Percentiles rank a stretch among this genome's conserved stretches.
Evolutionary conservation across 768 basidiomycete species (phyloP).

Genomic region (Tulasnella sp.): DNA sequence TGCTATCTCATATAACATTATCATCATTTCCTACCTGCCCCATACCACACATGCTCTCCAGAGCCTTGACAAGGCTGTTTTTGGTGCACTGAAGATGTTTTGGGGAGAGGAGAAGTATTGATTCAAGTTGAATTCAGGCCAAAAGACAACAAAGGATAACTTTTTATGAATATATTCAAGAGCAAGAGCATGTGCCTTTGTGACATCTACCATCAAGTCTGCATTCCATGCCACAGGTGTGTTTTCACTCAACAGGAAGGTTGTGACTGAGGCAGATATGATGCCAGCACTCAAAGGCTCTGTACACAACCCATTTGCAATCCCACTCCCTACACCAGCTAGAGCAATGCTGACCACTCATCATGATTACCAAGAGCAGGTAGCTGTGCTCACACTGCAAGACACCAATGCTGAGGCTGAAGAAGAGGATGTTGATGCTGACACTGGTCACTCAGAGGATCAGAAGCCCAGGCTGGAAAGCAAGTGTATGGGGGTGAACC

Average conservation of each 20-base stretch:
- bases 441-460: neutral
- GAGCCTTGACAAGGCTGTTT: conserved; percentile 14
- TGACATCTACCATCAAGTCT: conserved; percentile 26
- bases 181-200: conserved; percentile 28
- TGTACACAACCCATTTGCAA: too few relatives aligned
- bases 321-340: conserved; percentile 24
- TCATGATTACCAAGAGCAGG: neutral
- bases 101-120: conserved; percentile 24
- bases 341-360: neutral
- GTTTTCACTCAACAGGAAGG: conserved; percentile 29
- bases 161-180: conserved; percentile 30
- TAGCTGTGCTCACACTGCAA: neutral
- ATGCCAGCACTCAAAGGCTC: too few relatives aligned
- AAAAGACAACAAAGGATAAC: conserved; percentile 29
- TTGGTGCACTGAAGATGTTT: conserved; percentile 25
- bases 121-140: conserved; percentile 24
- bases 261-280: too few relatives aligned
- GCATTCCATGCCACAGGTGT: conserved; percentile 35
- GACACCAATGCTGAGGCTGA: neutral
- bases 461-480: neutral
- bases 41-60: conserved; percentile 32
- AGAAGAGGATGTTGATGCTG: neutral
- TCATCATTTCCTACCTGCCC: conserved; percentile 37
- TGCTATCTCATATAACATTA: conserved; percentile 30
- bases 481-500: neutral